phyloP scores from a whole-genome alignment of 2,329 filamentous ascomycete genomes.

The Penicillium hordei region DNA sequence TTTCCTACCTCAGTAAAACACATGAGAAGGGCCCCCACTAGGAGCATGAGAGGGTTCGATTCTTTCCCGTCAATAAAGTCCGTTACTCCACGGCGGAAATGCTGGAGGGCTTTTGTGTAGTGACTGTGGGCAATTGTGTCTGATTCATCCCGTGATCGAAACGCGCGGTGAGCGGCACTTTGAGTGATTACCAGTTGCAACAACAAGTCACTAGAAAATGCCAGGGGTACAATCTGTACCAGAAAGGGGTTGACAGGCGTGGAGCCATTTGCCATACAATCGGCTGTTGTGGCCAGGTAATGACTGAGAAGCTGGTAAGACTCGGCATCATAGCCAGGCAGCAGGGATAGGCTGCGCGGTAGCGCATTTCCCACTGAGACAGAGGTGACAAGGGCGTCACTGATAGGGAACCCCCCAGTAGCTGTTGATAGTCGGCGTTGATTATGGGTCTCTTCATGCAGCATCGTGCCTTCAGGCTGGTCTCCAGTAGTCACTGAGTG shows the following conservation, averaged over 20 bases:
- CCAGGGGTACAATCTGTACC: conserved; percentile 48
- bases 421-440: not conserved
- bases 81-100: conserved; percentile 31
- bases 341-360: conserved; percentile 29
- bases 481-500: conserved; percentile 12
- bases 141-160: conserved; percentile 30
- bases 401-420: not conserved
- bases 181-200: conserved; percentile 51
- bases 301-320: conserved; percentile 46
- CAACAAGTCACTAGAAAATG: conserved; percentile 49
- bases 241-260: conserved; percentile 50
- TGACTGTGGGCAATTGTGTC: conserved; percentile 32
- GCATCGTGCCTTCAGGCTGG: not conserved
- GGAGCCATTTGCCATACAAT: conserved; percentile 52
- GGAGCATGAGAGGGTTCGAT: conserved; percentile 40
- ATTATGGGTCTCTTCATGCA: not conserved
- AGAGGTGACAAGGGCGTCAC: conserved; percentile 1
- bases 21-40: conserved; percentile 49
- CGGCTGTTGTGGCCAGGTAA: conserved; percentile 47
- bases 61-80: conserved; percentile 35
- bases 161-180: conserved; percentile 34
- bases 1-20: conserved; percentile 49
- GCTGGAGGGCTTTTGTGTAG: conserved; percentile 32
- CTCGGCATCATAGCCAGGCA: conserved; percentile 31
- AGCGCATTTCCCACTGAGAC: conserved; percentile 21